Conservation (phyloP, 2,329 filamentous ascomycete genomes). For the Colletotrichum trifolii region DNA sequence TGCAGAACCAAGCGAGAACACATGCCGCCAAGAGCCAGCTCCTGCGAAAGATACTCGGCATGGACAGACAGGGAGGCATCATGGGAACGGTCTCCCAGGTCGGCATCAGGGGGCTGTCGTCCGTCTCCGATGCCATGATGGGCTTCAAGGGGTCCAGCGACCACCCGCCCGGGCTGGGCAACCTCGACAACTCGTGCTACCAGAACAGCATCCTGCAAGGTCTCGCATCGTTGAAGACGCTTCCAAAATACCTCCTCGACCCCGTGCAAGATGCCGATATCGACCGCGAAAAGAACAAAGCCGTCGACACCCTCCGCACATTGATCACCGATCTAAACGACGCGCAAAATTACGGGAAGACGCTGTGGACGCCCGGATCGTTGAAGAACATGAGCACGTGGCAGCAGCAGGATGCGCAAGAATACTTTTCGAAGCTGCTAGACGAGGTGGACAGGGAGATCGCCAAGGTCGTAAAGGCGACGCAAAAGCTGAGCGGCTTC, state of each 20-base stretch:
- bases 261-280: slow-evolving; percentile 46
- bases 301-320: slow-evolving; percentile 62
- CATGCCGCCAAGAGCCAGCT: slow-evolving; percentile 72
- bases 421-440: slow-evolving; percentile 92
- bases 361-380: slow-evolving; percentile 83
- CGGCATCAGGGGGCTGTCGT: slow-evolving; percentile 65
- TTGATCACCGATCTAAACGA: slow-evolving; percentile 79
- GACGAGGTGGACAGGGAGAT: slow-evolving; percentile 87
- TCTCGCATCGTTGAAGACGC: slow-evolving; percentile 77
- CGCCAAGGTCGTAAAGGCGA: slow-evolving; percentile 55
- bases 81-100: slow-evolving; percentile 68
- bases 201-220: slow-evolving; percentile 96
- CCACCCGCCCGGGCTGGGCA: slow-evolving; percentile 78
- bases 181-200: slow-evolving; percentile 96
- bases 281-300: slow-evolving; percentile 36
- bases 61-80: slow-evolving; percentile 64
- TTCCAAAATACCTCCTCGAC: slow-evolving; percentile 73
- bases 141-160: slow-evolving; percentile 53
- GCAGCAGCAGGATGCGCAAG: slow-evolving; percentile 97
- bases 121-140: slow-evolving; percentile 59
- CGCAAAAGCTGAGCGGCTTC: slow-evolving; percentile 50
- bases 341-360: slow-evolving; percentile 75
- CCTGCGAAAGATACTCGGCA: slow-evolving; percentile 71
- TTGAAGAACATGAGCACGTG: slow-evolving; percentile 94
- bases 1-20: slow-evolving; percentile 50